Conservation (phyloP, 331 rosid species). For the Quercus tomentella region DNA sequence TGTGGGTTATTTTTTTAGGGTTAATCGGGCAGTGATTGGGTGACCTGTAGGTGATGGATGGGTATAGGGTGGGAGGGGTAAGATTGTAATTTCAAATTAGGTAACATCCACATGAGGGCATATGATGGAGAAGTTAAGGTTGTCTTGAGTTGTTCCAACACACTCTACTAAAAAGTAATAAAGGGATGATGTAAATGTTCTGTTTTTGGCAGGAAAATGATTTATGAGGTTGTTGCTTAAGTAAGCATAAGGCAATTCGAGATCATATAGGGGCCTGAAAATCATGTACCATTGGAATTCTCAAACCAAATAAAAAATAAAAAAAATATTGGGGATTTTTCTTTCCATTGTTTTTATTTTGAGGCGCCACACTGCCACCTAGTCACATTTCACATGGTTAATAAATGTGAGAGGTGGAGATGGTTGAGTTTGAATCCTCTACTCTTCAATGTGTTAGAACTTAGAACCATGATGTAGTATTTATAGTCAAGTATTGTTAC, state of each 20-base stretch:
- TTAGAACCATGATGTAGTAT: no score
- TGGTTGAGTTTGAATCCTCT: no score
- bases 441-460: no score
- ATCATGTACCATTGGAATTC: background rate
- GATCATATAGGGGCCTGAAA: background rate
- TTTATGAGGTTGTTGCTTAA: background rate
- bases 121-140: slow-evolving; percentile 41
- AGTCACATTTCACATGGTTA: no score
- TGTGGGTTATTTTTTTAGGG: no score
- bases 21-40: background rate
- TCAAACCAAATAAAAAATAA: no score
- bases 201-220: slow-evolving; percentile 4
- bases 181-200: slow-evolving; percentile 5
- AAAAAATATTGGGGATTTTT: no score
- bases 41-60: background rate
- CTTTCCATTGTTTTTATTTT: no score
- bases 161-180: background rate
- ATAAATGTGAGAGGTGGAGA: no score
- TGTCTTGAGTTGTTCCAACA: slow-evolving; percentile 48
- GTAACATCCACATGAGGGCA: slow-evolving; percentile 4
- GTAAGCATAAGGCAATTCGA: no score
- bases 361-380: no score
- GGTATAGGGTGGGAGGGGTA: background rate
- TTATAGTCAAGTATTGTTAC: no score
- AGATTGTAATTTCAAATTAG: background rate